A percentile compares a stretch with the other conserved stretches of the same genome.
Conservation (phyloP, 2,329 filamentous ascomycete species). For the Coniochaeta ligniaria region DNA sequence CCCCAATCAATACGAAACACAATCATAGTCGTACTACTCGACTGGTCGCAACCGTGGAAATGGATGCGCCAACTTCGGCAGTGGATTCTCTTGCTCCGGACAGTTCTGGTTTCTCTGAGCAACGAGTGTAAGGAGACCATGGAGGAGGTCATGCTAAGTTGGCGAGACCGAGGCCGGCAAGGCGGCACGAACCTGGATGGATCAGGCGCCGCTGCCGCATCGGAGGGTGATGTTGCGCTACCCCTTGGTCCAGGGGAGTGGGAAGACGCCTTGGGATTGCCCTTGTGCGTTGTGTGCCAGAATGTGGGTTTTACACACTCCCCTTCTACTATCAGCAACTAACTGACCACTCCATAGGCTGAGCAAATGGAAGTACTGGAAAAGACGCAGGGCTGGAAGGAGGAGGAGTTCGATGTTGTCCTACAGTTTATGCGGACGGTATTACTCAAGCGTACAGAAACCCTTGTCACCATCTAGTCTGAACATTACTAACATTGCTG, state of each 20-base stretch:
- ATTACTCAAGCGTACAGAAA: constrained; percentile 67
- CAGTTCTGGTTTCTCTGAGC: constrained; percentile 66
- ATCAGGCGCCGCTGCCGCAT: constrained; percentile 47
- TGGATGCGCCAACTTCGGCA: constrained; percentile 85
- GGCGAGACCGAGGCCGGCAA: constrained; percentile 68
- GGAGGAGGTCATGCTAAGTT: constrained; percentile 76
- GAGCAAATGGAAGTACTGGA: constrained; percentile 89
- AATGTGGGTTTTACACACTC: constrained; percentile 59
- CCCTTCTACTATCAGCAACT: constrained; percentile 6
- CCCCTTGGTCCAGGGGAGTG: constrained; percentile 85
- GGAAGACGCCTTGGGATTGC: constrained; percentile 82
- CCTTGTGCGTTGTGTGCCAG: constrained; percentile 91
- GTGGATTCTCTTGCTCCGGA: constrained; percentile 81
- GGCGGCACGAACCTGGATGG: constrained; percentile 58
- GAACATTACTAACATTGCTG: constrained; percentile 12
- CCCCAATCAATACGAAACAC: constrained; percentile 79
- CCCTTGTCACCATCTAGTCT: neutral
- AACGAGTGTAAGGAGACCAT: constrained; percentile 73
- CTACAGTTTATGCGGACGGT: constrained; percentile 88
- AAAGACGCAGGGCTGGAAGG: constrained; percentile 86
- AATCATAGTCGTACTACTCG: constrained; percentile 82
- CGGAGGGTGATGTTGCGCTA: constrained; percentile 61
- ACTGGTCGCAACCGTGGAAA: constrained; percentile 89
- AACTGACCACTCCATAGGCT: constrained; percentile 40
- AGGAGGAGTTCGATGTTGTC: constrained; percentile 94